Conservation (phyloP, 2,329 filamentous ascomycete species). For the Aspergillus uvarum region DNA sequence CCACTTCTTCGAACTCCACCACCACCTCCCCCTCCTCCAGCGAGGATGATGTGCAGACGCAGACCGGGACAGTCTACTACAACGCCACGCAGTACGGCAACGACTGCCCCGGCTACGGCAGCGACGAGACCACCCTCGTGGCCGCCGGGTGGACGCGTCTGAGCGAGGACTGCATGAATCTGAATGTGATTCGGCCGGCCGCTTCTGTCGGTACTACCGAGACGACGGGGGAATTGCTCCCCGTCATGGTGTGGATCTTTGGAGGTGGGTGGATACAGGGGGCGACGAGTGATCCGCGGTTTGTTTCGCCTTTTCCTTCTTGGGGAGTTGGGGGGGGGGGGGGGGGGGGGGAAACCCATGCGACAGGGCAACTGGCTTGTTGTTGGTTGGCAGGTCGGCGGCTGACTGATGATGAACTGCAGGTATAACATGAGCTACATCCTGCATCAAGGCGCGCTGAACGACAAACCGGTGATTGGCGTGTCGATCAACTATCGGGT, state of each 20-base stretch:
- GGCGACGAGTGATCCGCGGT: constrained; percentile 33
- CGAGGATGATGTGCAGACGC: too few relatives aligned
- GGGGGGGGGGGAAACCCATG: too few relatives aligned
- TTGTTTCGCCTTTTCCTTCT: neutral
- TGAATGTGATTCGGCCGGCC: constrained; percentile 28
- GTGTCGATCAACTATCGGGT: constrained; percentile 35
- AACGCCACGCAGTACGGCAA: constrained; percentile 32
- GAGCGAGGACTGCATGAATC: constrained; percentile 29
- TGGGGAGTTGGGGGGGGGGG: too few relatives aligned
- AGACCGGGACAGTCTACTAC: constrained; percentile 17
- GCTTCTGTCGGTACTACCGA: neutral
- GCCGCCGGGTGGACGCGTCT: constrained; percentile 20
- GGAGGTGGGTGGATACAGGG: constrained; percentile 34
- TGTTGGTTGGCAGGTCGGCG: too few relatives aligned
- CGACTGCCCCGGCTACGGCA: constrained; percentile 34
- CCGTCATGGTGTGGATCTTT: constrained; percentile 35
- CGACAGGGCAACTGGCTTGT: too few relatives aligned
- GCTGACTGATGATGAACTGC: neutral
- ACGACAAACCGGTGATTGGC: constrained; percentile 29
- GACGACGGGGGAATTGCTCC: constrained; percentile 17
- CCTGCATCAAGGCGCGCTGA: constrained; percentile 28
- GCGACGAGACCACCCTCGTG: constrained; percentile 27
- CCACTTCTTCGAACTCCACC: too few relatives aligned
- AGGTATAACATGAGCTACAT: constrained; percentile 37
- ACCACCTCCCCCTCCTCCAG: too few relatives aligned